Evolutionary conservation across 176 grass and related monocot species (phyloP).

Genomic region (Alloteropsis semialata): DNA sequence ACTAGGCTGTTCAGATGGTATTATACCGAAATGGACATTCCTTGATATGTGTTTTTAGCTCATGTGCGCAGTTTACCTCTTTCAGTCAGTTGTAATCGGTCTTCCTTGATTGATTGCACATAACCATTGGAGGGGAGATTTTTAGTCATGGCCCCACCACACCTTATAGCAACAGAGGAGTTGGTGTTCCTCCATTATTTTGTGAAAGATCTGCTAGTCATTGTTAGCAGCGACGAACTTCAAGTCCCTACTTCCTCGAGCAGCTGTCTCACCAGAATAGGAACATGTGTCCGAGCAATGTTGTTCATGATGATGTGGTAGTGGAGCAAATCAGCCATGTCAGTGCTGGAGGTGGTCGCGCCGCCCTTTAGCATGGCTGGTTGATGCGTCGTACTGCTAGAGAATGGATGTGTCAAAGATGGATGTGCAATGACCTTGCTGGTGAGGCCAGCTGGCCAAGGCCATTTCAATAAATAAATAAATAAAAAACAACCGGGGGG

Average conservation of each 20-base stretch:
- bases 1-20: not conserved
- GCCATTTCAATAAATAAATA: not conserved
- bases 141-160: not conserved
- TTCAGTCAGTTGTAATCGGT: not conserved
- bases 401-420: not conserved
- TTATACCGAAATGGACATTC: slow-evolving; percentile 6
- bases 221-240: not conserved
- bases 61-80: not conserved
- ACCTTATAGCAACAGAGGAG: not conserved
- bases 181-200: not conserved
- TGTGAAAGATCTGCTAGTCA: not conserved
- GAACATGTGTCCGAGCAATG: not conserved
- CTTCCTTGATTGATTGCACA: slow-evolving; percentile 9
- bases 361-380: not conserved
- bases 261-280: not conserved
- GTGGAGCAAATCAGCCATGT: not conserved
- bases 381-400: not conserved
- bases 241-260: not conserved
- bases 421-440: not conserved
- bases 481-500: not conserved
- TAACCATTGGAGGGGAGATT: not conserved
- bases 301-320: not conserved
- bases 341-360: not conserved
- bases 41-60: not conserved
- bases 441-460: not conserved